Conservation (phyloP, 2,329 filamentous ascomycete species). For the Ceratocystis destructans region DNA sequence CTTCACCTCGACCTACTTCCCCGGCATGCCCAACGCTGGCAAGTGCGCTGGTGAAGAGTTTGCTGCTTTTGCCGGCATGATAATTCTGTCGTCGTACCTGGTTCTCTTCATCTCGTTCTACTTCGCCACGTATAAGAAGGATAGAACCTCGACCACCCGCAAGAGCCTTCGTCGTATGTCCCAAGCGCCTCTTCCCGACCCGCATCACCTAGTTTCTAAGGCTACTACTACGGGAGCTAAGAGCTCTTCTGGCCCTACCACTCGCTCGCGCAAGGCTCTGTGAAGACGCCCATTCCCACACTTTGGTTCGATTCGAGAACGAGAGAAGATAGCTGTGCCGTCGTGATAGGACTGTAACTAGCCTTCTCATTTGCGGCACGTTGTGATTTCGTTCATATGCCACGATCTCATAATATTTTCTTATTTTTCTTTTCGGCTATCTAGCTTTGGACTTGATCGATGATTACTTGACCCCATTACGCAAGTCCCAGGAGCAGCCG, state of each 20-base stretch:
- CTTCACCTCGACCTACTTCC: slow-evolving; percentile 85
- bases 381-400: slow-evolving; percentile 1
- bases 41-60: slow-evolving; percentile 93
- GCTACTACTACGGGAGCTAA: slow-evolving; percentile 37
- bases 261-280: slow-evolving; percentile 54
- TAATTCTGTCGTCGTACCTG: slow-evolving; percentile 85
- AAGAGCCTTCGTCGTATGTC: slow-evolving; percentile 57
- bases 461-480: not conserved
- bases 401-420: not conserved
- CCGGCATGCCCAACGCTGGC: slow-evolving; percentile 68
- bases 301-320: not conserved
- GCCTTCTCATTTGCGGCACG: not conserved
- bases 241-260: slow-evolving; percentile 40
- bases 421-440: not conserved
- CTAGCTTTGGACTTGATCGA: not conserved
- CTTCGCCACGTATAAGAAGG: slow-evolving; percentile 87
- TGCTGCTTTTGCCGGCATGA: slow-evolving; percentile 82
- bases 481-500: not conserved
- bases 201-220: slow-evolving; percentile 41
- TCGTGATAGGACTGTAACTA: not conserved
- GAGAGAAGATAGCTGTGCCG: not conserved
- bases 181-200: slow-evolving; percentile 61
- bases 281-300: slow-evolving; percentile 7
- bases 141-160: slow-evolving; percentile 66
- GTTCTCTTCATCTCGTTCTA: slow-evolving; percentile 99